Evolutionary conservation across 805 yeast species (phyloP), one percentile per base, ranked within the genome.

Genomic region (Komagataella kurtzmanii): DNA sequence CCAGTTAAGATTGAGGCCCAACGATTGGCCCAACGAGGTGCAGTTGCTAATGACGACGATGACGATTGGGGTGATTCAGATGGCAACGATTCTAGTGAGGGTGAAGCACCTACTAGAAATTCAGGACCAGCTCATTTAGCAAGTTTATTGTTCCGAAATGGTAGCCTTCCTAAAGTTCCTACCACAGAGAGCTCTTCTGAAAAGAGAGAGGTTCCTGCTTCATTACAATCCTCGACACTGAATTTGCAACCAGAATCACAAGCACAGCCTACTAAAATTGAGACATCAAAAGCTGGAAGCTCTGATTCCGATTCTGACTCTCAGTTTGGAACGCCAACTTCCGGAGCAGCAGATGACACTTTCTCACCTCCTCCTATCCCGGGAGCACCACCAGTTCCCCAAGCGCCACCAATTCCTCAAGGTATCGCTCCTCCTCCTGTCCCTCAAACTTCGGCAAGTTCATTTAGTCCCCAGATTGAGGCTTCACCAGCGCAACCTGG

Each of bases 11-110:
- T 79, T 54, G 83, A 80, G 52, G 83, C 82, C 2, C 90, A 85
- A 64, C 73, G 93, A 65, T 79, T 76, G 24, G 78, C 86, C 6
- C 91, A 85, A 62, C 73, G 90, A 64, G 83, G 83, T 3, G 59
- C 68, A 46, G 66, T 67, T 7, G 65, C 61, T 24, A 71, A 67
- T 45, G 71, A 67, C 50, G 80, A 68, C 52, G 79, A 79, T 54
- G 79, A 75, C 50, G 70, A 57, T 3, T 55, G 56, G 54, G 55
- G 53, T 12, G 49, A n/a, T n/a, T 57, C 59, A 4, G 67, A 59
- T 3, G 51, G 49, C 58, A 69, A 64, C 23, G 72, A 68, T 17
- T 64, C 62, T 48, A 69, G 69, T 12, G 77, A 76, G 12, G 79
- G 75, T 50, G 81, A 76, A 49, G 51, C 72, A 57, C 60, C 80